Evolutionary conservation across 2,329 filamentous ascomycete genomes (phyloP), one percentile per base, ranked within the genome.

Genomic region (Aureobasidium pullulans): DNA sequence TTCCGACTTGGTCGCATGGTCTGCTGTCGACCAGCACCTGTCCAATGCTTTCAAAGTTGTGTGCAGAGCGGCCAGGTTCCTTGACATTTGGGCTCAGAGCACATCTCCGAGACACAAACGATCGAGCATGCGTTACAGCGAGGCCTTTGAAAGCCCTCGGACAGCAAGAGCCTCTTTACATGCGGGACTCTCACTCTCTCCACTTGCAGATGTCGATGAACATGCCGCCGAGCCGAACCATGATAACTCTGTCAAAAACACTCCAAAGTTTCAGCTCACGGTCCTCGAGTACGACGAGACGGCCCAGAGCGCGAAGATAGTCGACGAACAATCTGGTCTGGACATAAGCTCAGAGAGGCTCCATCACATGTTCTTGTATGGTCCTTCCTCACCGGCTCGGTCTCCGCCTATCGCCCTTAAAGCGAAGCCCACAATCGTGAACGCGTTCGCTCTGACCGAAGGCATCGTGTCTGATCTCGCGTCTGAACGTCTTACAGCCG

Each of bases 41-140:
- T 77, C 96, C 57, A 94, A 92, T 72, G 92, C 92, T 0, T 97
- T 96, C 77, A 91, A 89, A 69, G 91, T 97, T 56, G 89, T 96
- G n/a, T 93, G 87, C 49, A 86, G 93, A 67, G 91, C 89, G 13
- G 90, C 96, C 29, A 83, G 87, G 46, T 97, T 99, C 68, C 80
- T 96, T 43, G 94, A 99, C 66, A 81, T 93, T 2, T 86, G 94
- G 76, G 86, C 89, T 39, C 88, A 75, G 53, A 71, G 75, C 54
- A 64, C 43, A 7, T 44, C 42, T 15, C 44, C 44, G 9, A 37
- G 16, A n/a, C 54, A 19, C 19, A 43, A 15, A 34, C 37, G 39
- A 43, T 43, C 50, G 3, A 56, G 31, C 8, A 11, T 43, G 16
- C 52, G 19, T n/a, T 28, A 34, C 10, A 23, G 39, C 7, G 50